phyloP scores from a whole-genome alignment of 2,329 filamentous ascomycete genomes.

The Botrytis fabae region DNA sequence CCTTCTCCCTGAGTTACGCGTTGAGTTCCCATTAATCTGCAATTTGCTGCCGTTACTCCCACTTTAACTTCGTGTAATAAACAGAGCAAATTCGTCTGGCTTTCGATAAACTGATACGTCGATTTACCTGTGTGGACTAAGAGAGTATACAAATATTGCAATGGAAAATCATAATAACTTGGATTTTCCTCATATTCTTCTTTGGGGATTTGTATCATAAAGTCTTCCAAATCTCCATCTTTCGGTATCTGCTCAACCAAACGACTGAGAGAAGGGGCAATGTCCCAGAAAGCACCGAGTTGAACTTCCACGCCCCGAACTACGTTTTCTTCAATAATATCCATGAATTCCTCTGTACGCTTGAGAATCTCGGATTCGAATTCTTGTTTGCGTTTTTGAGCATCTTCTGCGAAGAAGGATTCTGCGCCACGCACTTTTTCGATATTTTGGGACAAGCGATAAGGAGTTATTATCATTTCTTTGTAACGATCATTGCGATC shows the following conservation, averaged over 20 bases:
- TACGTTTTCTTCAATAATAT: constrained; percentile 80
- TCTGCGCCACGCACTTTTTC: constrained; percentile 79
- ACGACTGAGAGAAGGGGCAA: constrained; percentile 77
- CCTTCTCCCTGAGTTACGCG: constrained; percentile 45
- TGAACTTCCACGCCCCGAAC: constrained; percentile 87
- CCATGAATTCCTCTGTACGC: constrained; percentile 74
- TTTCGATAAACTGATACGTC: constrained; percentile 96
- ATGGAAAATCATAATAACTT: constrained; percentile 72
- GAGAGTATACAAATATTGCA: constrained; percentile 88
- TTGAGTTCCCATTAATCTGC: constrained; percentile 66
- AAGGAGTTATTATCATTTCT: constrained; percentile 79
- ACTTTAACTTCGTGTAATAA: constrained; percentile 88
- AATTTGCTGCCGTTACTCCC: constrained; percentile 68
- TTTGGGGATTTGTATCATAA: constrained; percentile 74
- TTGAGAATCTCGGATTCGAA: constrained; percentile 72
- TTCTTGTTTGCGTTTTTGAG: constrained; percentile 66
- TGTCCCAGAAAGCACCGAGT: constrained; percentile 95
- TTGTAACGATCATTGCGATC: constrained; percentile 86
- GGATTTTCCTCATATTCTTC: constrained; percentile 86
- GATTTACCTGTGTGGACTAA: constrained; percentile 87
- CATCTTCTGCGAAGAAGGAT: constrained; percentile 80
- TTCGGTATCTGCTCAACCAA: constrained; percentile 78
- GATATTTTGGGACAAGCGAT: constrained; percentile 69
- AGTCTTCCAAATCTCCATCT: constrained; percentile 49
- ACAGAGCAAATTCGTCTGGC: constrained; percentile 86